phyloP scores from a whole-genome alignment of 2,329 filamentous ascomycete genomes.

The Neofusicoccum parvum region DNA sequence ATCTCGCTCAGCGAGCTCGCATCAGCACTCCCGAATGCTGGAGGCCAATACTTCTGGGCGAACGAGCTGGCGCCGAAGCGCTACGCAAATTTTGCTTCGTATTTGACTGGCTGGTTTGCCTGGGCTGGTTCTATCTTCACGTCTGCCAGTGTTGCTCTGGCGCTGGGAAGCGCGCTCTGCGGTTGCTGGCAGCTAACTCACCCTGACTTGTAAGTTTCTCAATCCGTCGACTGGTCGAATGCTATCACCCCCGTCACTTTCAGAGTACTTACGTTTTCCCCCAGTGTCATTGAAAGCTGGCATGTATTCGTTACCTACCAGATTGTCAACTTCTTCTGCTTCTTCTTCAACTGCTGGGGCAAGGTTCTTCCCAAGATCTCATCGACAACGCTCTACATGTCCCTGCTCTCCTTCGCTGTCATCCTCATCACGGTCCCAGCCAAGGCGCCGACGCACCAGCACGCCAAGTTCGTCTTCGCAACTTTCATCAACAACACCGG shows the following conservation, averaged over 20 bases:
- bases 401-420: conserved; percentile 50
- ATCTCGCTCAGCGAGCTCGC: conserved; percentile 51
- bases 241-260: too few relatives aligned
- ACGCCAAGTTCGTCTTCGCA: conserved; percentile 54
- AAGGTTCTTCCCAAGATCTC: conserved; percentile 43
- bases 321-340: conserved; percentile 51
- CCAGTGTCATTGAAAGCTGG: conserved; percentile 37
- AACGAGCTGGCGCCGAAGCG: conserved; percentile 50
- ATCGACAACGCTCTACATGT: conserved; percentile 48
- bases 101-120: conserved; percentile 54
- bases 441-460: conserved; percentile 46
- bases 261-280: conserved; percentile 10
- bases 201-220: conserved; percentile 52
- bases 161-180: conserved; percentile 50
- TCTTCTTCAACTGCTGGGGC: conserved; percentile 51
- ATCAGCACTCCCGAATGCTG: conserved; percentile 53
- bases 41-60: conserved; percentile 57
- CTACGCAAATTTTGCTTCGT: conserved; percentile 50
- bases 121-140: conserved; percentile 60
- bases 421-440: conserved; percentile 53
- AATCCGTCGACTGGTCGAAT: too few relatives aligned
- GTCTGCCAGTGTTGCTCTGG: conserved; percentile 54
- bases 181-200: conserved; percentile 57
- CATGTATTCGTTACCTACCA: conserved; percentile 50
- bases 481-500: conserved; percentile 56